Base-by-base conservation (phyloP, 2,329 filamentous ascomycete genomes). In the Sporothrix pallida region DNA sequence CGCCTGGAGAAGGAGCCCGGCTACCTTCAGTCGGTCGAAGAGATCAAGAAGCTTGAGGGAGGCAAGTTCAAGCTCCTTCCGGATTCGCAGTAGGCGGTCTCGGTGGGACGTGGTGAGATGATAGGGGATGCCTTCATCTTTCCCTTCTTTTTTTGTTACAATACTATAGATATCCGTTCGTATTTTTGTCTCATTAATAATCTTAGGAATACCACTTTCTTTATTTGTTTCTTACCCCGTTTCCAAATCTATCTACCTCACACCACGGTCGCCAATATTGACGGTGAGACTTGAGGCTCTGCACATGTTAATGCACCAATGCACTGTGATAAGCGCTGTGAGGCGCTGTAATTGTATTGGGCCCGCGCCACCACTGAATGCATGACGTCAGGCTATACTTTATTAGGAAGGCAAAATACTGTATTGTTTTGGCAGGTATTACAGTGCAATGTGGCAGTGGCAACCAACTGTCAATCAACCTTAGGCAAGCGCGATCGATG, bases 1-100 rank as follows among this genome's bases (percentile, higher is more conserved):
- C 80, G 82, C 20, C 78, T 89, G 48, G 82, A 86, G 78, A 72
- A 80, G 50, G 82, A 86, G 77, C 81, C 84, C 1, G 86, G 87
- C 0, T 89, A 87, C 74, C 80, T 82, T 79, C 82, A 77, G 77
- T 85, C 86, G 17, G 79, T 84, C 65, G 82, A 83, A 75, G 86
- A 85, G 82, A 83, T 89, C 70, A 81, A 83, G 78, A 82, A 85
- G 76, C 81, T 88, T 37, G 86, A 87, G 74, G 84, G 31, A 37
- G 31, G 84, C 42, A 80, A 77, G 70, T 80, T 82, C 17, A 54
- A 79, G 60, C 17, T 73, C 65, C 52, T 73, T 52, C 65, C 71
- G 48, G 42, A 65, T 10, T 72, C 56, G 60, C 71, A 63, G 15
- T 69, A 69, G 26, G 48, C 3, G 26, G 17, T 17, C 17, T 52